Evolutionary conservation across 2,329 filamentous ascomycete genomes (phyloP), one percentile per base, ranked within the genome.

Genomic region (Dothideomycetes sp.): DNA sequence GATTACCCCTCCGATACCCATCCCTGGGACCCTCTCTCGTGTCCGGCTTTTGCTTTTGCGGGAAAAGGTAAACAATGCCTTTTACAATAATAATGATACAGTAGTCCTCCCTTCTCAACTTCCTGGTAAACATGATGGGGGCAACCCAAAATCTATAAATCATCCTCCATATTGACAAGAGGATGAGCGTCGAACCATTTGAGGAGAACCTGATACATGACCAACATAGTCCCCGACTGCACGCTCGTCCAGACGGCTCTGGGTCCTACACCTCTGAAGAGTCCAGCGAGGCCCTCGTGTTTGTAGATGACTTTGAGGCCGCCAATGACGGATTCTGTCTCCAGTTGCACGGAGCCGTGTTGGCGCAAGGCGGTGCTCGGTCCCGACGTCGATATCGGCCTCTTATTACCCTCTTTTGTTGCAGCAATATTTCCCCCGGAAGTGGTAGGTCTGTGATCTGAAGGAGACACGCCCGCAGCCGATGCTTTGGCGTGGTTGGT

Each of bases 201-300:
- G 56, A 96, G 64, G 41, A 96, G 68, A 44, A 80, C 82, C 65
- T 96, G 89, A 61, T 96, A 96, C 59, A 95, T 69, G 51, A 96
- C 88, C 57, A 96, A 69, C 89, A 96, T 96, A 49, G 86, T 94
- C 31, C 88, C 84, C 55, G 84, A 94, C 66, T 98, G 91, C 42
- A 96, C 85, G 54, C 89, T 94, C 16, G 91, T 98, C 91, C 91
- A 98, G 11, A 96, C 85, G 42, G 81, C 81, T 39, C 91, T 77
- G 2, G 91, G 91, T 0, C 89, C 89, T 2, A 98, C 89, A 18
- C 91, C 91, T 42, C 91, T 77, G 63, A 98, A 98, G 79, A 86
- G 93, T 2, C 91, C 93, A 2, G 74, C 75, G 12, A 96, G 51
- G 1, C 91, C 91, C 62, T 98, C 91, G 4, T 82, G 85, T 49